These are phyloP conservation scores for Malania oleifera DNA, from an alignment of 164 flowering plant species.

Conservation along the genomic window DNA sequence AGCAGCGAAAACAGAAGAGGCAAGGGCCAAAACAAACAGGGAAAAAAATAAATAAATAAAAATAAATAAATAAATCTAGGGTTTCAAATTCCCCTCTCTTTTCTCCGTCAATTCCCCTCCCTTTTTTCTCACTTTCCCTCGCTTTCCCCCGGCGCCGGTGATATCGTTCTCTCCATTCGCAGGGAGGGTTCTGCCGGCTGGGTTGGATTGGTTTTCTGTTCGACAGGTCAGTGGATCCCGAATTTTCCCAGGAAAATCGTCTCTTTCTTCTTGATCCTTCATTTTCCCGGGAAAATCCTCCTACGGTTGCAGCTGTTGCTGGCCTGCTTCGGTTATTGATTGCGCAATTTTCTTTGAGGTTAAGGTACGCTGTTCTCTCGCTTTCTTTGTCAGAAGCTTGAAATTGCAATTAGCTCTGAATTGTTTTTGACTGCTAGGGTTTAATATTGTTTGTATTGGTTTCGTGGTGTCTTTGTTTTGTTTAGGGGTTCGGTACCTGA, in stretches of 20 bases:
- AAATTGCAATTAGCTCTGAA: too few species aligned
- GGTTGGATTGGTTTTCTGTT: neutral
- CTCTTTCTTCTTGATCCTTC: neutral
- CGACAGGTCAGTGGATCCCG: neutral
- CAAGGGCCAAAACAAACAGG: neutral
- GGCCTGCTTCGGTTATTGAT: neutral
- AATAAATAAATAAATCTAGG: neutral
- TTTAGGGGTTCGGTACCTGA: neutral
- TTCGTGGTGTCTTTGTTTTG: neutral
- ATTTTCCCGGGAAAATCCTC: constrained; percentile 14
- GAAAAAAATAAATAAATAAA: neutral
- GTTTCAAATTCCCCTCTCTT: constrained; percentile 3
- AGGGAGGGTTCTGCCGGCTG: too few species aligned
- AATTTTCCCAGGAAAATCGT: constrained; percentile 1
- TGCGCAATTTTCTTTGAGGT: neutral
- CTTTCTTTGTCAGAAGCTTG: too few species aligned
- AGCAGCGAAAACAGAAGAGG: neutral
- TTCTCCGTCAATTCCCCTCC: neutral
- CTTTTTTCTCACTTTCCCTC: constrained; percentile 1
- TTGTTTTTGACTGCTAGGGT: neutral
- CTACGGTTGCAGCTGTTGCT: constrained; percentile 1
- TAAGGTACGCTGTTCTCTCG: neutral
- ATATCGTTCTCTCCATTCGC: neutral
- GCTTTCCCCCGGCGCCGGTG: neutral
- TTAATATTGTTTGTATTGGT: neutral